Conservation (phyloP, 345 rosid genomes). For the Reutealis trisperma region DNA sequence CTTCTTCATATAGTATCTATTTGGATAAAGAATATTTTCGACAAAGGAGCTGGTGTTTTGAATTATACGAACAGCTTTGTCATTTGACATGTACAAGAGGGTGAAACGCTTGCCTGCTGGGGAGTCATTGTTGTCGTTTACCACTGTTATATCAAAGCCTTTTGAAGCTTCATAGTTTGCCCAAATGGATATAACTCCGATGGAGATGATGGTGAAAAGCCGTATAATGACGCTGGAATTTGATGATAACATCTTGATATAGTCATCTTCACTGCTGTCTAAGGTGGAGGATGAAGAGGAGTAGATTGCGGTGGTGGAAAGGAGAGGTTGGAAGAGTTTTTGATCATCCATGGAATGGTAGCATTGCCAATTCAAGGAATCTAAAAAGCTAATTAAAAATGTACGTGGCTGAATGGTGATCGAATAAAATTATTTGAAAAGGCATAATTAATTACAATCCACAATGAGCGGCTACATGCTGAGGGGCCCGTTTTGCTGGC, state of each 20-base stretch:
- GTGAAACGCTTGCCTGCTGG: slow-evolving; percentile 30
- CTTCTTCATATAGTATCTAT: slow-evolving; percentile 14
- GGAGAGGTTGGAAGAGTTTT: slow-evolving; percentile 36
- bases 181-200: slow-evolving; percentile 57
- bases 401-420: too few species aligned
- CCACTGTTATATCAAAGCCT: slow-evolving; percentile 44
- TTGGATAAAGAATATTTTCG: slow-evolving; percentile 45
- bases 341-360: slow-evolving; percentile 30
- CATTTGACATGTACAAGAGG: slow-evolving; percentile 56
- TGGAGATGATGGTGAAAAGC: slow-evolving; percentile 29
- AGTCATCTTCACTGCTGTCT: not conserved
- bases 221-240: slow-evolving; percentile 32
- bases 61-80: slow-evolving; percentile 47
- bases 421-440: too few species aligned
- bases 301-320: slow-evolving; percentile 17
- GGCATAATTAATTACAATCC: too few species aligned
- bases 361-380: too few species aligned
- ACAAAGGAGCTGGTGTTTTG: slow-evolving; percentile 41
- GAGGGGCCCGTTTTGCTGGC: too few species aligned
- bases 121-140: slow-evolving; percentile 38
- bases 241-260: not conserved
- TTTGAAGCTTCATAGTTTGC: slow-evolving; percentile 58
- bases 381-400: too few species aligned
- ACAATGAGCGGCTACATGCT: too few species aligned
- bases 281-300: not conserved